These are phyloP conservation scores for Dillenia turbinata DNA, from an alignment of 164 flowering plant species.

Conservation along the genomic window DNA sequence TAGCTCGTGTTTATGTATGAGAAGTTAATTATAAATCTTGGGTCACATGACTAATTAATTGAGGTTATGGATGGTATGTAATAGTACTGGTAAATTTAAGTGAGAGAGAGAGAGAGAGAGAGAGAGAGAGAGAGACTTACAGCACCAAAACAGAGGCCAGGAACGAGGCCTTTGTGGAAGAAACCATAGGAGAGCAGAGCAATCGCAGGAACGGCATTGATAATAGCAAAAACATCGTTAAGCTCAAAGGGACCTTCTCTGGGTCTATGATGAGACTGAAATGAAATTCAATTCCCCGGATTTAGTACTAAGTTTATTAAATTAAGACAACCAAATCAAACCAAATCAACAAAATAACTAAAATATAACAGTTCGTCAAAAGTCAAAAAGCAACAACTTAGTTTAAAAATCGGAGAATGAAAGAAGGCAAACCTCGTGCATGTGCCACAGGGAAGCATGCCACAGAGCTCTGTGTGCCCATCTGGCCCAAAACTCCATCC, in stretches of 20 bases:
- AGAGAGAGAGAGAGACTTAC: conserved; percentile 33
- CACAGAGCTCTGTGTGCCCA: conserved; percentile 94
- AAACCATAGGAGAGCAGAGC: conserved; percentile 71
- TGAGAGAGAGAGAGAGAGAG: no score
- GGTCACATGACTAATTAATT: no score
- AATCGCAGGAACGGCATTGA: conserved; percentile 80
- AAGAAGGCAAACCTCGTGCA: conserved; percentile 63
- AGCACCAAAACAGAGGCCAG: conserved; percentile 89
- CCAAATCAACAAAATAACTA: no score
- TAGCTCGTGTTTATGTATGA: no score
- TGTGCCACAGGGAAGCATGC: conserved; percentile 95
- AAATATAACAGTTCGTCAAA: no score
- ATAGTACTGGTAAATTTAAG: no score
- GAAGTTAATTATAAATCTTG: no score
- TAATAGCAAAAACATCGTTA: conserved; percentile 81
- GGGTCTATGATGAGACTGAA: conserved; percentile 82
- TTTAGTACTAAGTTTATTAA: no score
- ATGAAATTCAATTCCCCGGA: background rate
- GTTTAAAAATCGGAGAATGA: background rate
- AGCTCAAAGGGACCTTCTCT: conserved; percentile 91
- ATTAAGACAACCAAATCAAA: no score
- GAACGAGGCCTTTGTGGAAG: conserved; percentile 82
- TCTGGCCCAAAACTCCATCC: conserved; percentile 98
- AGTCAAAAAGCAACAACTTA: no score
- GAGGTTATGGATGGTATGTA: no score